These are phyloP conservation scores for Suillus clintonianus DNA, from an alignment of 768 basidiomycete species.

Conservation along the genomic window DNA sequence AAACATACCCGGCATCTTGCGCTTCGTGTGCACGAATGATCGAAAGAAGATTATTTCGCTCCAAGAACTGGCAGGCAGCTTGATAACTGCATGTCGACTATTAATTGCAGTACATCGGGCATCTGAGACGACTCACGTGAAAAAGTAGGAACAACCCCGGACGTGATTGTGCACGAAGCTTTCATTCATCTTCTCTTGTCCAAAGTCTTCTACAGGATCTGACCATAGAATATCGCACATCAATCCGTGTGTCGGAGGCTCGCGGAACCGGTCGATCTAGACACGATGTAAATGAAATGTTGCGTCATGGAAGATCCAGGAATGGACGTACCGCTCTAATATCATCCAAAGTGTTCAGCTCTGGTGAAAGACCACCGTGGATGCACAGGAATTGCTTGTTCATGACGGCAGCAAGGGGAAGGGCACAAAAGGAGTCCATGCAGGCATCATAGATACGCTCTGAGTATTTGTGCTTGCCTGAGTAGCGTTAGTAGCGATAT, in stretches of 20 bases:
- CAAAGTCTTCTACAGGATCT: conserved; percentile 97
- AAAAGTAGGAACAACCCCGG: conserved; percentile 95
- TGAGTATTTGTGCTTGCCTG: conserved; percentile 99
- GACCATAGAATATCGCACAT: conserved; percentile 99
- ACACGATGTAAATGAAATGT: conserved; percentile 2
- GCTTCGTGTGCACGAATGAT: conserved; percentile 99
- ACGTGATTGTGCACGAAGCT: conserved; percentile 96
- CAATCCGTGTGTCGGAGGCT: conserved; percentile 94
- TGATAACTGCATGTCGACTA: conserved; percentile 66
- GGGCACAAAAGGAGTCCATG: conserved; percentile 96
- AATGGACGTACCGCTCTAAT: conserved; percentile 69
- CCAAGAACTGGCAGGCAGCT: conserved; percentile 95
- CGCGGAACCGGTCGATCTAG: conserved; percentile 96
- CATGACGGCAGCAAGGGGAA: conserved; percentile 97
- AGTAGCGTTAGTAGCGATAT: conserved; percentile 10
- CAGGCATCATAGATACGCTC: conserved; percentile 95
- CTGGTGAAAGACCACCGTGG: conserved; percentile 95
- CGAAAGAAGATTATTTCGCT: conserved; percentile 93
- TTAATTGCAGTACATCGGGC: neutral
- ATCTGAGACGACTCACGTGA: conserved; percentile 53
- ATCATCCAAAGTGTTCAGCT: conserved; percentile 94
- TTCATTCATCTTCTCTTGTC: conserved; percentile 87
- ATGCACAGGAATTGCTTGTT: conserved; percentile 99
- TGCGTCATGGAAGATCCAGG: neutral
- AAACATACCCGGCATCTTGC: conserved; percentile 90